phyloP scores from a whole-genome alignment of 2,329 filamentous ascomycete genomes.

The Sphaerostilbella broomeana region DNA sequence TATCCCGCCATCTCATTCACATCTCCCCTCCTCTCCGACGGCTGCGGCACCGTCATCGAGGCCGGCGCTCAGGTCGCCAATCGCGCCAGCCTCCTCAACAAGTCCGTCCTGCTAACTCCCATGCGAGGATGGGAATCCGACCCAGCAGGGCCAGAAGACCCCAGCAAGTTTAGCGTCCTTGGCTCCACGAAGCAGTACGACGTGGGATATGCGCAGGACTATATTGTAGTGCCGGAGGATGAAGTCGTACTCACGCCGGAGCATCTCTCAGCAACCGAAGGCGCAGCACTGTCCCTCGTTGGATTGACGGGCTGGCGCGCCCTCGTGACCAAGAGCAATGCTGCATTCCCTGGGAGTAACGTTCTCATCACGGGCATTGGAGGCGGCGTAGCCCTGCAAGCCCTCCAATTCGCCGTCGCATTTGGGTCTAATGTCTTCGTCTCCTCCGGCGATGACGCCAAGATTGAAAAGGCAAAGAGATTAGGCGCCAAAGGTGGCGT shows the following conservation, averaged over 20 bases:
- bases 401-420: slow-evolving; percentile 70
- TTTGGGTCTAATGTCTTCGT: slow-evolving; percentile 74
- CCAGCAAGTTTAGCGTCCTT: slow-evolving; percentile 52
- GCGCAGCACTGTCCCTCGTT: slow-evolving; percentile 76
- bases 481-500: slow-evolving; percentile 80
- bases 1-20: slow-evolving; percentile 82
- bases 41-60: slow-evolving; percentile 64
- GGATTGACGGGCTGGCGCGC: slow-evolving; percentile 87
- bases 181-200: slow-evolving; percentile 58
- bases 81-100: slow-evolving; percentile 42
- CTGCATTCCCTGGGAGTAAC: slow-evolving; percentile 59
- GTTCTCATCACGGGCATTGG: slow-evolving; percentile 87
- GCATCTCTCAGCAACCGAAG: slow-evolving; percentile 67
- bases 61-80: slow-evolving; percentile 46
- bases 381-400: slow-evolving; percentile 81
- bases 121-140: slow-evolving; percentile 68
- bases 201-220: slow-evolving; percentile 69
- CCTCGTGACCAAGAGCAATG: slow-evolving; percentile 68
- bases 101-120: slow-evolving; percentile 73
- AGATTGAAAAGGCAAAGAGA: slow-evolving; percentile 63
- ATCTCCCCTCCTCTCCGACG: slow-evolving; percentile 75
- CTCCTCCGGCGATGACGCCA: slow-evolving; percentile 65
- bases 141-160: slow-evolving; percentile 66
- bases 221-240: slow-evolving; percentile 57
- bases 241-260: slow-evolving; percentile 72